phyloP scores from a whole-genome alignment of 164 flowering plant genomes.

The Amborella trichopoda region DNA sequence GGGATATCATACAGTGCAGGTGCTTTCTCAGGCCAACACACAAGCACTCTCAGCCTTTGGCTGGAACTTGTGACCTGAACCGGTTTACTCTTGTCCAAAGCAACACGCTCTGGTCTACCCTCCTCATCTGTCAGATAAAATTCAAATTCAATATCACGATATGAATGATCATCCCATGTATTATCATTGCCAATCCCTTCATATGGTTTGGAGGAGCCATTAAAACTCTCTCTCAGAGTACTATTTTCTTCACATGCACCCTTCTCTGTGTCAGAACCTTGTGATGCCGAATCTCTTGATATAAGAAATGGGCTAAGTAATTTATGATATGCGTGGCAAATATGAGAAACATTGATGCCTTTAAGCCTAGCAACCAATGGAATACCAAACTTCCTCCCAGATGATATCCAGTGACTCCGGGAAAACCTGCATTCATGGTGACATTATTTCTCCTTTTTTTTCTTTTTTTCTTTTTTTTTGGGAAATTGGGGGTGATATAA shows the following conservation, averaged over 20 bases:
- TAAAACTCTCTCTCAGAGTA: slow-evolving; percentile 14
- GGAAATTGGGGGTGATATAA: too few relatives aligned
- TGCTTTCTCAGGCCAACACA: slow-evolving; percentile 49
- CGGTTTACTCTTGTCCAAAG: slow-evolving; percentile 38
- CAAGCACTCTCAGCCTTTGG: slow-evolving; percentile 40
- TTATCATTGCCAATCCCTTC: too few relatives aligned
- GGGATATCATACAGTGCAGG: slow-evolving; percentile 34
- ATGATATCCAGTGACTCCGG: too few relatives aligned
- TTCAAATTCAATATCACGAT: slow-evolving; percentile 27
- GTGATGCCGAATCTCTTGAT: slow-evolving; percentile 13
- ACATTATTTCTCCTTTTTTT: too few relatives aligned
- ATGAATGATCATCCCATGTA: slow-evolving; percentile 12
- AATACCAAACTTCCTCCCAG: slow-evolving; percentile 61
- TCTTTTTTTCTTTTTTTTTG: too few relatives aligned
- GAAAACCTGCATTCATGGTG: too few relatives aligned
- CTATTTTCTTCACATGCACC: slow-evolving; percentile 16
- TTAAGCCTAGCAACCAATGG: slow-evolving; percentile 54
- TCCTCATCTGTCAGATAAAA: slow-evolving; percentile 60
- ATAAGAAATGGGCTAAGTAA: slow-evolving; percentile 42
- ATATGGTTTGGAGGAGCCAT: slow-evolving; percentile 8
- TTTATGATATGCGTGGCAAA: slow-evolving; percentile 31
- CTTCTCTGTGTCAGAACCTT: slow-evolving; percentile 15
- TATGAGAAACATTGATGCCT: slow-evolving; percentile 41
- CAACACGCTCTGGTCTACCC: slow-evolving; percentile 27
- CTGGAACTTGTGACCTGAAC: slow-evolving; percentile 14